These are phyloP conservation scores for Silene coronaria DNA, from an alignment of 179 eudicot species.

Conservation along the genomic window DNA sequence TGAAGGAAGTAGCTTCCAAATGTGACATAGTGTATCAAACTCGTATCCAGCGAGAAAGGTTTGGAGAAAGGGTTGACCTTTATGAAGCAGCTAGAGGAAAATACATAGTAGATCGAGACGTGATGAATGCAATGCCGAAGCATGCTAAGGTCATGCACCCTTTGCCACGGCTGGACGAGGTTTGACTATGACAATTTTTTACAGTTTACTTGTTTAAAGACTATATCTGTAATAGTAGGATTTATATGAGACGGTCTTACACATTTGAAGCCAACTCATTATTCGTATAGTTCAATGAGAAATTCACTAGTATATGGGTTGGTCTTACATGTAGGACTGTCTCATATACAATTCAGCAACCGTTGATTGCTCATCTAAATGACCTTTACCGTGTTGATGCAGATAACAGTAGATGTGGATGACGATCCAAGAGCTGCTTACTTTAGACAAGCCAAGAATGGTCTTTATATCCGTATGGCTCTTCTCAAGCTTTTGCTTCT, in stretches of 20 bases:
- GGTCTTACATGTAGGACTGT: not conserved
- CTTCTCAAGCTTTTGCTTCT: conserved; percentile 76
- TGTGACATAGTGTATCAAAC: conserved; percentile 97
- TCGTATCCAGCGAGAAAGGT: conserved; percentile 82
- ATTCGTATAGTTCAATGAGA: no score
- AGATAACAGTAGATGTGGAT: conserved; percentile 95
- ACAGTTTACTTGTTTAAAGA: not conserved
- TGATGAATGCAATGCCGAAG: conserved; percentile 70
- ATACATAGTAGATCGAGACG: conserved; percentile 61
- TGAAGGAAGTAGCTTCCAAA: conserved; percentile 91
- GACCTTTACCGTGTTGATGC: conserved; percentile 1
- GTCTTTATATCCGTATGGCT: conserved; percentile 95
- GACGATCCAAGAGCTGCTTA: conserved; percentile 94
- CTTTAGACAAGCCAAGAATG: conserved; percentile 96
- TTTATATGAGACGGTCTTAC: no score
- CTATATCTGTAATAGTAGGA: no score
- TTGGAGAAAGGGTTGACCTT: conserved; percentile 78
- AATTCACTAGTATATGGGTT: no score
- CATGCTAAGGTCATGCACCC: conserved; percentile 97
- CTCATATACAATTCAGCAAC: not conserved
- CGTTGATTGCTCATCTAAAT: not conserved
- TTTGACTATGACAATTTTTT: conserved; percentile 16
- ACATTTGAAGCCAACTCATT: no score
- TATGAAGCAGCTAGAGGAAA: conserved; percentile 90
- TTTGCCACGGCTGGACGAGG: conserved; percentile 97